Evolutionary conservation across 345 rosid genomes (phyloP).

Genomic region (Eucalyptus sideroxylon): DNA sequence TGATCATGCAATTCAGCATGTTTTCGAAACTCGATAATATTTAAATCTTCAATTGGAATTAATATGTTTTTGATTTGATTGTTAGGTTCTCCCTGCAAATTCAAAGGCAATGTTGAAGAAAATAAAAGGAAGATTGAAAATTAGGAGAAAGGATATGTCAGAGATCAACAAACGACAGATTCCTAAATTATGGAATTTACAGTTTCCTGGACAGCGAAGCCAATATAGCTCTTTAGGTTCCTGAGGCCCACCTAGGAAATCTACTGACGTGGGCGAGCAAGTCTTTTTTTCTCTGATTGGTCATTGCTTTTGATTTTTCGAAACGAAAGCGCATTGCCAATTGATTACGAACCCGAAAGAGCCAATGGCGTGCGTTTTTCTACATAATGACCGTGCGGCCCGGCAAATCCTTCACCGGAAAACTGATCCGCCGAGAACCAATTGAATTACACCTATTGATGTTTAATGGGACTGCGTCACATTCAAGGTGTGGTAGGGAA

Average conservation of each 20-base stretch:
- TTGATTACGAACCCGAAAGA: neutral
- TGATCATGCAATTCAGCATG: neutral
- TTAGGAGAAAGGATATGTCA: neutral
- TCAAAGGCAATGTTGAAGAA: neutral
- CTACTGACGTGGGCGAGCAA: neutral
- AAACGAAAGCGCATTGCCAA: neutral
- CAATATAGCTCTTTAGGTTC: neutral
- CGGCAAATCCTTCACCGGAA: neutral
- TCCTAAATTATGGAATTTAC: neutral
- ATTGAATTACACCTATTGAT: neutral
- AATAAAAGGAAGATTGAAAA: neutral
- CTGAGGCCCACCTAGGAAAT: neutral
- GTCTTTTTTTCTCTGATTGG: neutral
- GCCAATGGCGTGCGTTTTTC: neutral
- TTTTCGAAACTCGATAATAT: neutral
- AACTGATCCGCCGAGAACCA: rapidly evolving
- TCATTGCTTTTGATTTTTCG: neutral
- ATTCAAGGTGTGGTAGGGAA: rapidly evolving
- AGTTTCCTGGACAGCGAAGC: neutral
- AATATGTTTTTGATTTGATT: neutral
- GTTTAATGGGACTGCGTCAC: rapidly evolving
- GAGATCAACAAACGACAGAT: neutral
- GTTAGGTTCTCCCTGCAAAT: neutral
- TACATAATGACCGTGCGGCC: neutral
- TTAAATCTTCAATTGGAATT: neutral